A percentile compares a stretch with the other conserved stretches of the same genome.
These are phyloP conservation scores for Collybiopsis luxurians DNA, from an alignment of 768 basidiomycete species.

Conservation along the genomic window DNA sequence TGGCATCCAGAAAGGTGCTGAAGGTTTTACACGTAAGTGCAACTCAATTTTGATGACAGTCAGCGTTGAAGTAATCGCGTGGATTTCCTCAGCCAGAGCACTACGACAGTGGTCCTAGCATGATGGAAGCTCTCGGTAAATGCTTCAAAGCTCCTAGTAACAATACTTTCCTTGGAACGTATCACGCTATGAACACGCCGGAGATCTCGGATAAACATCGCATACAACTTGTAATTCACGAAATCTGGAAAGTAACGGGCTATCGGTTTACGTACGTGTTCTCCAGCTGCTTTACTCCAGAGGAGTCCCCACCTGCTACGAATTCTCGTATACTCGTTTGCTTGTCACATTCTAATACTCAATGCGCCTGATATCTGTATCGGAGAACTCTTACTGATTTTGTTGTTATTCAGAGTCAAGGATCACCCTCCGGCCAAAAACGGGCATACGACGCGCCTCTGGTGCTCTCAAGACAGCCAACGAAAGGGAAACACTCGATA, in stretches of 20 bases:
- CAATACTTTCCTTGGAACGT: conserved; percentile 43
- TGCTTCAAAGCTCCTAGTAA: conserved; percentile 29
- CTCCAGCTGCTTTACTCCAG: conserved; percentile 6
- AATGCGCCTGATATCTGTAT: no score
- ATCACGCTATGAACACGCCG: conserved; percentile 22
- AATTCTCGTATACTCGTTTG: no score
- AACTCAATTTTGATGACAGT: background rate
- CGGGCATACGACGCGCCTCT: conserved; percentile 48
- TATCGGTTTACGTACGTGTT: conserved; percentile 47
- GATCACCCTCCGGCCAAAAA: conserved; percentile 45
- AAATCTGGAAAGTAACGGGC: conserved; percentile 47
- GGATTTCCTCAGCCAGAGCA: conserved; percentile 11
- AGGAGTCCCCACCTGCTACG: no score
- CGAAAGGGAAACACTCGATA: conserved; percentile 28
- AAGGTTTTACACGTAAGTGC: background rate
- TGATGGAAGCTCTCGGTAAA: conserved; percentile 30
- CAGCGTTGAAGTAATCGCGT: background rate
- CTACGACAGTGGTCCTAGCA: conserved; percentile 26
- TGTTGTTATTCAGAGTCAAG: conserved; percentile 35
- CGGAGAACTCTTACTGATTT: no score
- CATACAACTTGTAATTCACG: conserved; percentile 38
- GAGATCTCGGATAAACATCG: conserved; percentile 33
- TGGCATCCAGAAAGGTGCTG: background rate
- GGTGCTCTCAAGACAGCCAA: conserved; percentile 50
- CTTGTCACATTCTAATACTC: no score